Evolutionary conservation across 148 eudicot species (phyloP).

Genomic region (Chenopodium album): DNA sequence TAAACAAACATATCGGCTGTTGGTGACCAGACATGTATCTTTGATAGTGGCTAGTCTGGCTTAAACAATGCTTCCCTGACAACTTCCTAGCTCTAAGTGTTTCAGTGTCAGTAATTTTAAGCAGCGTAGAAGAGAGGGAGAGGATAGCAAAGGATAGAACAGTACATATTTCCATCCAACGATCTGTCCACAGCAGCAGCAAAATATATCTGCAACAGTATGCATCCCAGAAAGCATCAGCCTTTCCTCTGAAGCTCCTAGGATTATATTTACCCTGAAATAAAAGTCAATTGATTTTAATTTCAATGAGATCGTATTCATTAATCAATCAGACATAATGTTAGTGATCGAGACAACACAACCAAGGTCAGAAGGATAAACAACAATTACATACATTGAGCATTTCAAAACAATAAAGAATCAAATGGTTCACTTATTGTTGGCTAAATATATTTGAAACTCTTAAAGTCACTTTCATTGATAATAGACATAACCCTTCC

Average conservation of each 20-base stretch:
- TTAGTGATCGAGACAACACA: background rate
- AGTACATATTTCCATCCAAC: slow-evolving; percentile 95
- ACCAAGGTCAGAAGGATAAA: background rate
- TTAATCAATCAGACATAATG: background rate
- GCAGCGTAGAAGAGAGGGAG: background rate
- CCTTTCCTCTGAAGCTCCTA: slow-evolving; percentile 67
- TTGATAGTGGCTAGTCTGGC: background rate
- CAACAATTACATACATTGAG: background rate
- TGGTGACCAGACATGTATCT: no score
- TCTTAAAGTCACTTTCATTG: slow-evolving; percentile 3
- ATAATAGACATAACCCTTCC: background rate
- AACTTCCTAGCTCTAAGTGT: background rate
- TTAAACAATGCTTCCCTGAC: background rate
- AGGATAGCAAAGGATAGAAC: slow-evolving; percentile 24
- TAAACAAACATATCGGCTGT: background rate
- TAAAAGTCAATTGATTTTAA: background rate
- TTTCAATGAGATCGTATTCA: background rate
- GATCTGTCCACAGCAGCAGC: slow-evolving; percentile 86
- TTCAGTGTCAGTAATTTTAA: background rate
- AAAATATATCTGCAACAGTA: slow-evolving; percentile 78
- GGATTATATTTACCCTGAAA: slow-evolving; percentile 57
- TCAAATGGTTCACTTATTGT: background rate
- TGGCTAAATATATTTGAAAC: background rate
- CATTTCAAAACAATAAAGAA: background rate
- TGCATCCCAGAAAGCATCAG: slow-evolving; percentile 82